phyloP scores from a whole-genome alignment of 2,329 filamentous ascomycete species.

The Gremmenia infestans region DNA sequence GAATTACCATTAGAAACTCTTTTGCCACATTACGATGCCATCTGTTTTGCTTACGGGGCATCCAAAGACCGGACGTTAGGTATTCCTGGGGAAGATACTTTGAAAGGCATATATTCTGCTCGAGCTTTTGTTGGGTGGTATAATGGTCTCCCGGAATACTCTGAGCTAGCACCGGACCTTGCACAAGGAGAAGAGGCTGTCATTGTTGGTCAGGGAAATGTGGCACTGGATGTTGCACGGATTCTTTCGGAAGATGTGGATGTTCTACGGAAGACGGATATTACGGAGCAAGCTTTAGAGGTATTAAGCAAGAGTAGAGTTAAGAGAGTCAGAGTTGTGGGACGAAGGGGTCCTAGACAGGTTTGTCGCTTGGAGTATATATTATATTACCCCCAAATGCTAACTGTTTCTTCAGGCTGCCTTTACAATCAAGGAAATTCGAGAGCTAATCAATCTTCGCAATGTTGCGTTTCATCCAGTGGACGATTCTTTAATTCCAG shows the following conservation, averaged over 20 bases:
- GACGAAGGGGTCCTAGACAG: constrained; percentile 83
- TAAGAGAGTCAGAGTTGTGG: constrained; percentile 79
- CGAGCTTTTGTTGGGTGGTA: constrained; percentile 97
- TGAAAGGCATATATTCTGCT: constrained; percentile 78
- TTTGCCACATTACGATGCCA: constrained; percentile 80
- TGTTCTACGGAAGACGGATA: constrained; percentile 74
- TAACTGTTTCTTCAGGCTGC: constrained; percentile 54
- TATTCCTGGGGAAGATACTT: constrained; percentile 69
- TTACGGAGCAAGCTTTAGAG: constrained; percentile 77
- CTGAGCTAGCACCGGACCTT: constrained; percentile 67
- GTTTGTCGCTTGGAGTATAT: constrained; percentile 38
- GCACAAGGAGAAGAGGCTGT: constrained; percentile 74
- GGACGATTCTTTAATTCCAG: constrained; percentile 60
- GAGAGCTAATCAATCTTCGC: constrained; percentile 78
- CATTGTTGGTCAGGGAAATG: constrained; percentile 91
- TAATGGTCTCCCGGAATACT: constrained; percentile 85
- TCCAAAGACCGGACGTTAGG: constrained; percentile 74
- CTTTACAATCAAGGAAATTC: constrained; percentile 91
- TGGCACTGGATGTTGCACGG: constrained; percentile 87
- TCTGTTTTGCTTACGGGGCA: constrained; percentile 90
- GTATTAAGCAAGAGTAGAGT: constrained; percentile 67
- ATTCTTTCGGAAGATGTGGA: constrained; percentile 77
- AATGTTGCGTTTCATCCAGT: constrained; percentile 68
- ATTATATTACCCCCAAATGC: background rate
- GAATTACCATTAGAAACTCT: constrained; percentile 63